These are phyloP conservation scores for Sarcocystis neurona DNA, from an alignment of 169 alveolate genomes.

Conservation along the genomic window DNA sequence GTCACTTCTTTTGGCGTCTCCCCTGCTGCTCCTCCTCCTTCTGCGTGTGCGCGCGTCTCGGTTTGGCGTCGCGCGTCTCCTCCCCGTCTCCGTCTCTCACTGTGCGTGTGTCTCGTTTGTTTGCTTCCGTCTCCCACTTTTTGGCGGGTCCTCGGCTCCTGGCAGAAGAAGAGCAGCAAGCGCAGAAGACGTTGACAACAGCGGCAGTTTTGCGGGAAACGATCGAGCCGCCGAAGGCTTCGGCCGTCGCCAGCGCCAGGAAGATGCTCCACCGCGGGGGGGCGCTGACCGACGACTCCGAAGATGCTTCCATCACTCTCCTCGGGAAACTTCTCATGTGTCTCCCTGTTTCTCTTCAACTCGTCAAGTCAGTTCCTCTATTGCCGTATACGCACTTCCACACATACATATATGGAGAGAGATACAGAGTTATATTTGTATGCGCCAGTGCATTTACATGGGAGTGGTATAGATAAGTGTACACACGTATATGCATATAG, in stretches of 20 bases:
- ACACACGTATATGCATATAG: too few relatives aligned
- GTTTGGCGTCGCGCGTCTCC: too few relatives aligned
- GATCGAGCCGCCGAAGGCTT: constrained; percentile 61
- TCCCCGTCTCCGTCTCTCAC: neutral
- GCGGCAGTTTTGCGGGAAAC: constrained; percentile 49
- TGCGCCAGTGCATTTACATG: too few relatives aligned
- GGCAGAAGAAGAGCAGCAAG: neutral
- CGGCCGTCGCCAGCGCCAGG: constrained; percentile 44
- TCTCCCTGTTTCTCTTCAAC: constrained; percentile 59
- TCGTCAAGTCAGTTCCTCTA: constrained; percentile 31
- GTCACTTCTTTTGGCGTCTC: too few relatives aligned
- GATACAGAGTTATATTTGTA: too few relatives aligned
- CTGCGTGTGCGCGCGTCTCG: too few relatives aligned
- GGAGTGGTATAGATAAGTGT: too few relatives aligned
- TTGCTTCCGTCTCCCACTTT: too few relatives aligned
- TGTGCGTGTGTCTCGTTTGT: too few relatives aligned
- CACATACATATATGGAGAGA: too few relatives aligned
- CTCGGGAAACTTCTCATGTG: constrained; percentile 64
- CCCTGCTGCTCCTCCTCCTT: too few relatives aligned
- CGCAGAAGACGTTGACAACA: constrained; percentile 38
- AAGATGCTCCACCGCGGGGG: neutral
- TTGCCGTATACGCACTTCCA: neutral
- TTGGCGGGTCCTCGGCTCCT: neutral
- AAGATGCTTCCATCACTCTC: constrained; percentile 48
- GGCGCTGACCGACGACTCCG: constrained; percentile 7